These are phyloP conservation scores for Beauveria rudraprayagi DNA, from an alignment of 2,329 filamentous ascomycete species.

Conservation along the genomic window DNA sequence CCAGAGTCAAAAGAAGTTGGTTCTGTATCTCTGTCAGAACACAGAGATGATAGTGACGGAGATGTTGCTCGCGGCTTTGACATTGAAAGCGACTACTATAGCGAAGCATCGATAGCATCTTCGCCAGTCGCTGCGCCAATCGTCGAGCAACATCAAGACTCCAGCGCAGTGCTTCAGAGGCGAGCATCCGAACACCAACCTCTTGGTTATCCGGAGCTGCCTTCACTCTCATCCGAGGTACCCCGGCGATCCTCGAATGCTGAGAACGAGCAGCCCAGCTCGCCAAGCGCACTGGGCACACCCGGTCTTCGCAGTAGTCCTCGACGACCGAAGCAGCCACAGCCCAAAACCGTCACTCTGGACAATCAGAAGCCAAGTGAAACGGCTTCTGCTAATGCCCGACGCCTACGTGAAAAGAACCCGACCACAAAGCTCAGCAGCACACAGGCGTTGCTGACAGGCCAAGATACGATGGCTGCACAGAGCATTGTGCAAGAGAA, in stretches of 20 bases:
- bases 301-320: conserved; percentile 9
- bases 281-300: not conserved
- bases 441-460: not conserved
- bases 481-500: not conserved
- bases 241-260: not conserved
- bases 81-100: conserved; percentile 28
- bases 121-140: conserved; percentile 15
- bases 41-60: conserved; percentile 16
- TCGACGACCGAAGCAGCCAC: not conserved
- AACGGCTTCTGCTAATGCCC: not conserved
- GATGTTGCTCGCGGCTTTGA: conserved; percentile 29
- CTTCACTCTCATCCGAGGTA: not conserved
- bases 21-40: conserved; percentile 9
- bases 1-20: not conserved
- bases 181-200: not conserved
- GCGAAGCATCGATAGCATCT: conserved; percentile 29
- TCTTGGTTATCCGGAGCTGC: not conserved
- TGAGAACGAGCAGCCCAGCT: not conserved
- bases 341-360: not conserved
- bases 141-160: not conserved
- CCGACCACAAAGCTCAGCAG: not conserved
- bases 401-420: not conserved
- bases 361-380: not conserved
- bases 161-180: not conserved
- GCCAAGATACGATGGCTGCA: not conserved